phyloP scores from a whole-genome alignment of 139 green algal species.

The Marvania coccoides region DNA sequence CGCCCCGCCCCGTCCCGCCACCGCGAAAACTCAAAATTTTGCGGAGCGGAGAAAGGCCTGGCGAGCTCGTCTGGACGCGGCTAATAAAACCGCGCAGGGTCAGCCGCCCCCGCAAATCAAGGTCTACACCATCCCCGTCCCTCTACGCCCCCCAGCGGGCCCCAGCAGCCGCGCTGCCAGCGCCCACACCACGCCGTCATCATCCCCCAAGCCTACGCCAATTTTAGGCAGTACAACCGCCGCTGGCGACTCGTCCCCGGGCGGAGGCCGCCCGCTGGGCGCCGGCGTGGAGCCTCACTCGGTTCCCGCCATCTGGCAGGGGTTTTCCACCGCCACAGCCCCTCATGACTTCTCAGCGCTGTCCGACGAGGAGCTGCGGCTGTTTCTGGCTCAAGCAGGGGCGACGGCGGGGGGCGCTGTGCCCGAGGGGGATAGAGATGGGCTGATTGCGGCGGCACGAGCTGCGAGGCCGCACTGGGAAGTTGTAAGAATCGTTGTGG shows the following conservation, averaged over 20 bases:
- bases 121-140: not conserved
- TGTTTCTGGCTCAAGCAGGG: slow-evolving; percentile 19
- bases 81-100: too few species aligned
- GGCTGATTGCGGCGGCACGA: slow-evolving; percentile 1
- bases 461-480: slow-evolving; percentile 1
- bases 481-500: slow-evolving; percentile 19
- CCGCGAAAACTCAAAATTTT: not conserved
- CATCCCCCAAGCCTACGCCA: not conserved
- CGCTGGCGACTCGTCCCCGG: too few species aligned
- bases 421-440: not conserved
- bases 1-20: not conserved
- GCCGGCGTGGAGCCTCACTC: not conserved
- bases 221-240: not conserved
- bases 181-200: not conserved
- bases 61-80: not conserved
- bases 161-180: not conserved
- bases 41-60: not conserved
- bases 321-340: not conserved
- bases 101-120: not conserved
- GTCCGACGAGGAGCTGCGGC: slow-evolving; percentile 9
- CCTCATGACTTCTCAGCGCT: not conserved
- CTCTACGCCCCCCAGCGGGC: not conserved
- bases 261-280: not conserved
- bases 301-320: slow-evolving; percentile 5
- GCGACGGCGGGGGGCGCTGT: not conserved